Evolutionary conservation across 257 asterid species (phyloP).

Genomic region (Galeopsis tetrahit): DNA sequence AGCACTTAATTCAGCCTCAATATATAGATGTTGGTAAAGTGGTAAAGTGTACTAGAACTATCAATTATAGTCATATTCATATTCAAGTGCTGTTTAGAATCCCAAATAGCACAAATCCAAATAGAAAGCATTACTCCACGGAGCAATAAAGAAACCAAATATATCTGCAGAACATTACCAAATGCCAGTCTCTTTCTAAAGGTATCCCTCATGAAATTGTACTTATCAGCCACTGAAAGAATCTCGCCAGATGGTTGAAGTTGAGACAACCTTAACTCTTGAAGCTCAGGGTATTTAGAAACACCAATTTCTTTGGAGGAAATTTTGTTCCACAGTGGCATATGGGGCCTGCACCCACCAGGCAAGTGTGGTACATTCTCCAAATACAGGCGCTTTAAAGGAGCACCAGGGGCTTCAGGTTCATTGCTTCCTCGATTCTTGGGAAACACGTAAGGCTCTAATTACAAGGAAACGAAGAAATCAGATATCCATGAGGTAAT

Average conservation of each 20-base stretch:
- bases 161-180: constrained; percentile 54
- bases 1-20: constrained; percentile 10
- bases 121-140: constrained; percentile 18
- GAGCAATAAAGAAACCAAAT: constrained; percentile 31
- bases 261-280: constrained; percentile 55
- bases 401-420: constrained; percentile 79
- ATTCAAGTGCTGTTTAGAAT: background rate
- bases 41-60: background rate
- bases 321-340: constrained; percentile 49
- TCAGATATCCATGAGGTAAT: constrained; percentile 40
- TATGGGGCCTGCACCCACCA: constrained; percentile 82
- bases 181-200: constrained; percentile 75
- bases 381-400: constrained; percentile 79
- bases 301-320: constrained; percentile 52
- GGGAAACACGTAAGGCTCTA: constrained; percentile 71
- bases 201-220: constrained; percentile 79
- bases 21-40: background rate
- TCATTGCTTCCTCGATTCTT: constrained; percentile 76
- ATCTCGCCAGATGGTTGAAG: constrained; percentile 67
- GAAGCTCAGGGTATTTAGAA: constrained; percentile 61
- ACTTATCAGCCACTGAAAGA: constrained; percentile 85
- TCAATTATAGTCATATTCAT: background rate
- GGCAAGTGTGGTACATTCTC: constrained; percentile 90
- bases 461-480: constrained; percentile 37
- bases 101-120: constrained; percentile 35